These are phyloP conservation scores for Ascocoryne sarcoides DNA, from an alignment of 2,329 filamentous ascomycete genomes.

Conservation along the genomic window DNA sequence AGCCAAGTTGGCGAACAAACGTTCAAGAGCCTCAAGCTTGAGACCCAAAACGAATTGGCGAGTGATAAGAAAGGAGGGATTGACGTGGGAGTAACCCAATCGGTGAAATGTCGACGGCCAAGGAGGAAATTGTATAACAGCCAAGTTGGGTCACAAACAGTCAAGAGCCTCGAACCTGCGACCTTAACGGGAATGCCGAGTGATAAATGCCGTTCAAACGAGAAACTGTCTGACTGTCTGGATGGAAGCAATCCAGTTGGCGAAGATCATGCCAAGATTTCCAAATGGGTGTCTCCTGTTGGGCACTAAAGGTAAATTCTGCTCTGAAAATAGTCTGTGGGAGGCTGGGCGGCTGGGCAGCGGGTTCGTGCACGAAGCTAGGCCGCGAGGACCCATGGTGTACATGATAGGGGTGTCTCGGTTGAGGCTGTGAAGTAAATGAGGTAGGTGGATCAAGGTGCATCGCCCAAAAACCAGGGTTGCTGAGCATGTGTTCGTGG, in stretches of 20 bases:
- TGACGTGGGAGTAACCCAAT: constrained; percentile 11
- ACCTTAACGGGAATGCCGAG: constrained; percentile 11
- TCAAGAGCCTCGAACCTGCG: constrained; percentile 8
- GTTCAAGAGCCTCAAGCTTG: too few species aligned
- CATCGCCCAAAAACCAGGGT: constrained; percentile 25
- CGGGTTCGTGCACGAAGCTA: constrained; percentile 9
- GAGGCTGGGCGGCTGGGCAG: constrained; percentile 9
- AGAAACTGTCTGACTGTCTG: constrained; percentile 1
- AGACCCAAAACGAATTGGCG: too few species aligned
- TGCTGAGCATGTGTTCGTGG: constrained; percentile 40
- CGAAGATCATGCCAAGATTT: constrained; percentile 6
- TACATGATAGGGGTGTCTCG: not conserved
- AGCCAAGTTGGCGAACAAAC: too few species aligned
- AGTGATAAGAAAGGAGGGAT: constrained; percentile 4
- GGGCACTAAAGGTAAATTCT: constrained; percentile 4
- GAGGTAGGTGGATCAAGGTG: constrained; percentile 3
- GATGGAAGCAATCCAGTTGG: constrained; percentile 11
- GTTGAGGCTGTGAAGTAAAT: constrained; percentile 5
- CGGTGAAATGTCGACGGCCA: too few species aligned
- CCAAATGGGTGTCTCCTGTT: constrained; percentile 6
- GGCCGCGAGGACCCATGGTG: constrained; percentile 1
- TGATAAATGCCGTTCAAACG: constrained; percentile 11
- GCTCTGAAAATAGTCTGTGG: constrained; percentile 7
- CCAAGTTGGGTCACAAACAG: constrained; percentile 13
- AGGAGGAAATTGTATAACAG: constrained; percentile 8